These are phyloP conservation scores for Dioscorea dumetorum DNA, from an alignment of 106 monocot species.

Conservation along the genomic window DNA sequence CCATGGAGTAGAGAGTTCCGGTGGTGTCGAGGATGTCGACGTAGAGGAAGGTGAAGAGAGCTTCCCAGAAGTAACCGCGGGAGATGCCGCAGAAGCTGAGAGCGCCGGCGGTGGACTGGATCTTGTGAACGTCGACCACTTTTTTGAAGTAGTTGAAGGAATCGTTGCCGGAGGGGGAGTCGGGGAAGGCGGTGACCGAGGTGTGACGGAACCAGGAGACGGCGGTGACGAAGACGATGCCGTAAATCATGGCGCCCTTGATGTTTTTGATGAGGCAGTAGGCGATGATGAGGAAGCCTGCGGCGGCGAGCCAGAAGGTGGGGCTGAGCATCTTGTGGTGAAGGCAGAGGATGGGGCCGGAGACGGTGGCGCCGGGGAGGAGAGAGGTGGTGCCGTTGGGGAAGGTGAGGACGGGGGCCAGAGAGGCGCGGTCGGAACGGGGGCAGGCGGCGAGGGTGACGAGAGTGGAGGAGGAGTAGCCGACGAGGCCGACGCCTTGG, in stretches of 20 bases:
- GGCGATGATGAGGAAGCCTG: conserved; percentile 28
- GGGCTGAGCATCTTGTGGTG: conserved; percentile 36
- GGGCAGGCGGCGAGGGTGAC: conserved; percentile 38
- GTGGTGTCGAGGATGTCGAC: conserved; percentile 43
- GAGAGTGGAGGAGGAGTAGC: conserved; percentile 30
- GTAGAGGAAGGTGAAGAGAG: conserved; percentile 31
- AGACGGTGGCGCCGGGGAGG: conserved; percentile 31
- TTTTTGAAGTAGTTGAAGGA: conserved; percentile 33
- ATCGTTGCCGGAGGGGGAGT: conserved; percentile 18
- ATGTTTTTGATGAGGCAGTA: conserved; percentile 23
- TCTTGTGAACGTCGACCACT: conserved; percentile 25
- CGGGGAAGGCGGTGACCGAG: conserved; percentile 28
- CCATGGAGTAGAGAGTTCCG: conserved; percentile 36
- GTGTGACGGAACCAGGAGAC: conserved; percentile 42
- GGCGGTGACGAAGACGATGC: conserved; percentile 34
- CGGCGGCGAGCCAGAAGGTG: conserved; percentile 41
- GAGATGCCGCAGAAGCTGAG: conserved; percentile 22
- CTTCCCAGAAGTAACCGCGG: conserved; percentile 30
- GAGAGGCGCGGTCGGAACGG: conserved; percentile 12
- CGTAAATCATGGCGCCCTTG: conserved; percentile 40
- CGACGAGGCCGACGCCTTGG: conserved; percentile 33
- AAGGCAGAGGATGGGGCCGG: conserved; percentile 30
- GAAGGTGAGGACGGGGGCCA: conserved; percentile 21
- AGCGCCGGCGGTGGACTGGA: conserved; percentile 24
- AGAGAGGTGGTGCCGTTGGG: conserved; percentile 27